Percentiles rank a stretch among this genome's conserved stretches.
These are phyloP conservation scores for Metschnikowia hibisci DNA, from an alignment of 805 yeast species.

Conservation along the genomic window DNA sequence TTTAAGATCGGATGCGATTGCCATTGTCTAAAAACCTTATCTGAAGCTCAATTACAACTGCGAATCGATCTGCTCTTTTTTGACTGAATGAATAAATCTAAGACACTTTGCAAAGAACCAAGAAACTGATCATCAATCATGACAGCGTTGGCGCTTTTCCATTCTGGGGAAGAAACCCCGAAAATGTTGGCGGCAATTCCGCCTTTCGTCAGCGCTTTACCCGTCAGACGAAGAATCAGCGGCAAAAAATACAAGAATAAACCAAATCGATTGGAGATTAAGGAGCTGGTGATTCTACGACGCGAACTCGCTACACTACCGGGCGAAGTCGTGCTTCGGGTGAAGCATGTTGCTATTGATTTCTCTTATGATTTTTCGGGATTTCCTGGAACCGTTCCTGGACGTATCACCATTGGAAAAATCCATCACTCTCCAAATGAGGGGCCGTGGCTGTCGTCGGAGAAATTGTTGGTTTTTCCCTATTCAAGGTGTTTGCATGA, in stretches of 20 bases:
- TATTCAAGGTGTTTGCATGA: constrained; percentile 32
- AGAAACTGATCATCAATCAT: not conserved
- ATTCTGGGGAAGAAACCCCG: not conserved
- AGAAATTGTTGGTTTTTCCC: constrained; percentile 28
- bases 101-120: no score
- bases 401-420: constrained; percentile 31
- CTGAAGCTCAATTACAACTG: no score
- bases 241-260: not conserved
- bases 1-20: no score
- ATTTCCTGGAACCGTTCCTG: constrained; percentile 26
- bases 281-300: constrained; percentile 12
- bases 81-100: no score
- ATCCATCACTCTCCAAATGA: constrained; percentile 18
- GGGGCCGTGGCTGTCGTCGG: constrained; percentile 4
- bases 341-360: constrained; percentile 16
- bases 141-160: not conserved
- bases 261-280: not conserved
- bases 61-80: no score
- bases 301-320: constrained; percentile 8
- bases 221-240: not conserved
- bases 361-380: constrained; percentile 10
- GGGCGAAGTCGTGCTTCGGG: constrained; percentile 9
- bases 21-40: no score
- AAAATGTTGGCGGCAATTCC: not conserved
- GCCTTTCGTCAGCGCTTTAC: not conserved